Conservation (phyloP, 192 early-diverging fungal species). For the Ambispora gerdemannii region DNA sequence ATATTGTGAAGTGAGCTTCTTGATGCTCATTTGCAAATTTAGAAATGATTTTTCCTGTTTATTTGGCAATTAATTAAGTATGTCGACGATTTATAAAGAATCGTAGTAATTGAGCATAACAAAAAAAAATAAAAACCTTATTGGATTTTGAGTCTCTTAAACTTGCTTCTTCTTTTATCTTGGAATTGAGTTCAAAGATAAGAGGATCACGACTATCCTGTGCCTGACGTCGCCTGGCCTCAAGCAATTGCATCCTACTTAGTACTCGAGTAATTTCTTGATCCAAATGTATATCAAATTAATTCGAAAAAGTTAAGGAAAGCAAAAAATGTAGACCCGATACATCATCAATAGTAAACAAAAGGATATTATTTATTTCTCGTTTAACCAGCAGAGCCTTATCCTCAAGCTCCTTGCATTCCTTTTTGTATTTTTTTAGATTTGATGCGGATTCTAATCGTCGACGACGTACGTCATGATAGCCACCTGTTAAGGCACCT, state of each 20-base stretch:
- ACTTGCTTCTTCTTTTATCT: conserved; percentile 61
- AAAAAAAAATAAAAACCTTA: conserved; percentile 39
- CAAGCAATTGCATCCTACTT: conserved; percentile 54
- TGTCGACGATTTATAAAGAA: neutral
- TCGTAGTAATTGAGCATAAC: neutral
- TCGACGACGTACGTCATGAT: conserved; percentile 66
- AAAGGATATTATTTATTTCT: conserved; percentile 44
- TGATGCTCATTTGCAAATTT: conserved; percentile 45
- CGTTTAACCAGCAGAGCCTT: conserved; percentile 46
- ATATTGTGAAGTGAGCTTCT: conserved; percentile 56
- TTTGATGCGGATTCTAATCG: conserved; percentile 71
- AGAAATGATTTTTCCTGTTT: conserved; percentile 49
- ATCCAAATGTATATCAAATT: conserved; percentile 42
- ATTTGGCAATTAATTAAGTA: neutral
- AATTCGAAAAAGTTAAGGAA: conserved; percentile 1
- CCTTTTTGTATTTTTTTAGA: conserved; percentile 48
- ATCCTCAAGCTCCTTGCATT: conserved; percentile 43
- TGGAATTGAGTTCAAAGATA: conserved; percentile 52
- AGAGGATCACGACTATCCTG: conserved; percentile 57
- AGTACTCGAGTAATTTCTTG: conserved; percentile 59
- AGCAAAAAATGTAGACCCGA: no score
- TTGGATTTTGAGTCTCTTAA: conserved; percentile 46
- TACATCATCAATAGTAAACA: no score
- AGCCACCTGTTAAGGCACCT: conserved; percentile 92
- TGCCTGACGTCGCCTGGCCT: conserved; percentile 50